These are phyloP conservation scores for Claviceps arundinis DNA, from an alignment of 2,329 filamentous ascomycete genomes.

Conservation along the genomic window DNA sequence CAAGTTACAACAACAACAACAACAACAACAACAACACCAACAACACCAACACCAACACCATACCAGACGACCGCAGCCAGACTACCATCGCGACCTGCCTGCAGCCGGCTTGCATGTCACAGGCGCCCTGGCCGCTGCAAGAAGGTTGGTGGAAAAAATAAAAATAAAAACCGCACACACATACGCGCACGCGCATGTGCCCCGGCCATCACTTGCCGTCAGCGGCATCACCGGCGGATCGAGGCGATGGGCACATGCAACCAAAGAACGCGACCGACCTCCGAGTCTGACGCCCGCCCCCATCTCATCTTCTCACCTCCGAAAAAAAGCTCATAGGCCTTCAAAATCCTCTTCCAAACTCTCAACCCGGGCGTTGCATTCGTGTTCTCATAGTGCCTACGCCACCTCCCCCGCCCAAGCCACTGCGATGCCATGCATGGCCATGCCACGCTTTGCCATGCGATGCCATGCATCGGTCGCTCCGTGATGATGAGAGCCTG, in stretches of 20 bases:
- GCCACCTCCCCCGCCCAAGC: not conserved
- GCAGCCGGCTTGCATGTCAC: not conserved
- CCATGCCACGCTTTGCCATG: not conserved
- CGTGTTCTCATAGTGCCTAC: not conserved
- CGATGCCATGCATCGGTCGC: not conserved
- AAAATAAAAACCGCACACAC: not conserved
- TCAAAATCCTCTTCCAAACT: not conserved
- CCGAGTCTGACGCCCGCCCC: not conserved
- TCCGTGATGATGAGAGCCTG: not conserved
- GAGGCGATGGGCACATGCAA: not conserved
- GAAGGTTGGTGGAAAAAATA: not conserved
- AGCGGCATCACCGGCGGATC: not conserved
- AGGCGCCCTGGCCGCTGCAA: not conserved
- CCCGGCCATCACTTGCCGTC: not conserved
- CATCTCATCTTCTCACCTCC: not conserved
- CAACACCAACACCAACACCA: not conserved
- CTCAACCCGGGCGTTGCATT: not conserved
- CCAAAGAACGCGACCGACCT: not conserved
- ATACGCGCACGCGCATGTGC: not conserved
- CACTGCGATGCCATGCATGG: not conserved
- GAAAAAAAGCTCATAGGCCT: not conserved
- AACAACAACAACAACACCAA: not conserved
- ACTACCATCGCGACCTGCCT: not conserved
- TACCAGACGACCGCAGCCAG: not conserved
- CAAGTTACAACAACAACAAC: not conserved